Conservation (phyloP, 805 yeast species). For the Monosporozyma servazzii region DNA sequence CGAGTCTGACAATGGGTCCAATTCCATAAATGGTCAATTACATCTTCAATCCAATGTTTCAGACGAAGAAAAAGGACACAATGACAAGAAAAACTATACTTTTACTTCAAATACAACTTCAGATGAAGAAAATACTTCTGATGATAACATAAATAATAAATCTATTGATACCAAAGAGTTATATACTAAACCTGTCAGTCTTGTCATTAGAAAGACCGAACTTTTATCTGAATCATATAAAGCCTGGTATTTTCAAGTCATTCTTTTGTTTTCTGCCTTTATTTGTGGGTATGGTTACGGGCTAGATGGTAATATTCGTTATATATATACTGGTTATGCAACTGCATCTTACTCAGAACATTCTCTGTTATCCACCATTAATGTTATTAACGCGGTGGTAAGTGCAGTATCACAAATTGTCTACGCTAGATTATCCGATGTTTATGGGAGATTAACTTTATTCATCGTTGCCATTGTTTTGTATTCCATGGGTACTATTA, state of each 20-base stretch:
- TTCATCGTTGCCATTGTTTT: conserved; percentile 38
- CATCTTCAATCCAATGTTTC: background rate
- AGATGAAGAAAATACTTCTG: background rate
- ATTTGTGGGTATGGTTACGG: conserved; percentile 47
- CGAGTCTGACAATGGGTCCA: background rate
- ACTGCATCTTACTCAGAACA: conserved; percentile 41
- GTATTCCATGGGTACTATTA: conserved; percentile 47
- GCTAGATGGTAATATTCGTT: conserved; percentile 43
- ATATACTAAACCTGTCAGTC: conserved; percentile 22
- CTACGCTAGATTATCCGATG: conserved; percentile 48
- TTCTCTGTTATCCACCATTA: conserved; percentile 43
- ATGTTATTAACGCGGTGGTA: conserved; percentile 42
- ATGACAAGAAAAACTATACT: background rate
- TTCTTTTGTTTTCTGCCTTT: conserved; percentile 39
- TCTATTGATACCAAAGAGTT: background rate
- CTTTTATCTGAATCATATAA: conserved; percentile 39
- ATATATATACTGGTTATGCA: conserved; percentile 41
- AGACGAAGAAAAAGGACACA: background rate
- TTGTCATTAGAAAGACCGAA: conserved; percentile 44
- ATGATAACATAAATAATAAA: background rate
- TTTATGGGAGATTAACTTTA: conserved; percentile 46
- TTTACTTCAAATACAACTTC: background rate
- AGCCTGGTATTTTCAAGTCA: conserved; percentile 26
- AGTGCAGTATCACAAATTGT: conserved; percentile 51
- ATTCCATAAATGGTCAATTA: background rate